These are phyloP conservation scores for Candida xyloterini DNA, from an alignment of 805 yeast species.

Conservation along the genomic window DNA sequence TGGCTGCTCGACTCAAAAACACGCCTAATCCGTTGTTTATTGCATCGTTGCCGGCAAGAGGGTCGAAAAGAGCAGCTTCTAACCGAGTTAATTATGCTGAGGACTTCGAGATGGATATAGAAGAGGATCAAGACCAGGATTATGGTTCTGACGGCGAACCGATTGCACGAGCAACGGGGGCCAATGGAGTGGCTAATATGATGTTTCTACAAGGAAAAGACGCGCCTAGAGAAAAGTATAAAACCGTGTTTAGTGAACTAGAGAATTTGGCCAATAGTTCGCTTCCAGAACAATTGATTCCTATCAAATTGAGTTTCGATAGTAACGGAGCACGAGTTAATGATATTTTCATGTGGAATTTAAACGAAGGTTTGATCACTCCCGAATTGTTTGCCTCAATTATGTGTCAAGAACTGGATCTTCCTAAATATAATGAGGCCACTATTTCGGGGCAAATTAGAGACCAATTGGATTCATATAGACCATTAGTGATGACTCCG, in stretches of 20 bases:
- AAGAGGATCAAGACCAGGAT: slow-evolving; percentile 30
- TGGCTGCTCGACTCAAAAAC: slow-evolving; percentile 67
- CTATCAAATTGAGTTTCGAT: slow-evolving; percentile 62
- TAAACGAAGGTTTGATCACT: slow-evolving; percentile 59
- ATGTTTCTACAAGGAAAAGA: slow-evolving; percentile 37
- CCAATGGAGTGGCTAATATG: slow-evolving; percentile 18
- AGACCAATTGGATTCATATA: slow-evolving; percentile 77
- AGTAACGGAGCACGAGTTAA: slow-evolving; percentile 51
- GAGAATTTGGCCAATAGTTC: slow-evolving; percentile 36
- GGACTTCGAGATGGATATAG: slow-evolving; percentile 54
- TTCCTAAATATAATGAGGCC: slow-evolving; percentile 61
- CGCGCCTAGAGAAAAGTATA: slow-evolving; percentile 40
- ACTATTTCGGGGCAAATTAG: slow-evolving; percentile 68
- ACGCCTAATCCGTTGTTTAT: slow-evolving; percentile 71
- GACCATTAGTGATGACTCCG: slow-evolving; percentile 58
- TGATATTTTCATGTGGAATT: slow-evolving; percentile 74
- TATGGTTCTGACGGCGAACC: slow-evolving; percentile 48
- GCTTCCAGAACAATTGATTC: slow-evolving; percentile 50
- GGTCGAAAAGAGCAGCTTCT: slow-evolving; percentile 67
- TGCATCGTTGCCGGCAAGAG: slow-evolving; percentile 72
- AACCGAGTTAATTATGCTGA: slow-evolving; percentile 78
- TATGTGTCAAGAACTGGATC: slow-evolving; percentile 79
- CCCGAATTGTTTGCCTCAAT: slow-evolving; percentile 75
- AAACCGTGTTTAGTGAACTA: slow-evolving; percentile 30
- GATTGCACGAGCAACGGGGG: slow-evolving; percentile 40